phyloP scores from a whole-genome alignment of 345 rosid species.

The Arabis alpina region DNA sequence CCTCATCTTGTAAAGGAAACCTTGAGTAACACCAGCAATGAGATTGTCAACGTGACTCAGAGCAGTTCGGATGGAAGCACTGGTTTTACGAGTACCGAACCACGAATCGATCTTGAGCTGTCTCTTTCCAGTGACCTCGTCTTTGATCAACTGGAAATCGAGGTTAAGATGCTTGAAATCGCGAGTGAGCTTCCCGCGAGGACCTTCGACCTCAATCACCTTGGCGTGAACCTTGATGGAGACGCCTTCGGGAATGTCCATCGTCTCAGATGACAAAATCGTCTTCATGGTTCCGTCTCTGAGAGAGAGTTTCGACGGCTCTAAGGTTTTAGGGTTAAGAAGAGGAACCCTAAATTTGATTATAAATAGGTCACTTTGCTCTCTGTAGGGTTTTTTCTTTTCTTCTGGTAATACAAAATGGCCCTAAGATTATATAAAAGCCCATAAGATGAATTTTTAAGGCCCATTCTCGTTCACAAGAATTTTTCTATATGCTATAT shows the following conservation, averaged over 20 bases:
- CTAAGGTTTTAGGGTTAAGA: background rate
- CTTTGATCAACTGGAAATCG: slow-evolving; percentile 61
- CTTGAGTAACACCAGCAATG: slow-evolving; percentile 70
- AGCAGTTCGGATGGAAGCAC: slow-evolving; percentile 69
- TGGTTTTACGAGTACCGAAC: slow-evolving; percentile 63
- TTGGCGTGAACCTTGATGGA: slow-evolving; percentile 58
- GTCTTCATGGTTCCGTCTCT: slow-evolving; percentile 51
- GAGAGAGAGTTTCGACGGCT: slow-evolving; percentile 5
- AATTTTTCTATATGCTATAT: no score
- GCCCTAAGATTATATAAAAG: background rate
- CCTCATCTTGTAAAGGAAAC: slow-evolving; percentile 84
- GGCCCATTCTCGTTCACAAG: background rate
- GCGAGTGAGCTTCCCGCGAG: slow-evolving; percentile 62
- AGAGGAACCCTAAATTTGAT: slow-evolving; percentile 9
- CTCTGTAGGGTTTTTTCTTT: background rate
- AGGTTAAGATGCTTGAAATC: slow-evolving; percentile 73
- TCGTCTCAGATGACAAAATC: slow-evolving; percentile 60
- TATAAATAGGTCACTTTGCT: slow-evolving; percentile 10
- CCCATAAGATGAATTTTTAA: background rate
- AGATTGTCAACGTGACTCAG: slow-evolving; percentile 75
- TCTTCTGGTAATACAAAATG: background rate
- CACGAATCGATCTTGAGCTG: slow-evolving; percentile 68
- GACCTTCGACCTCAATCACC: slow-evolving; percentile 63
- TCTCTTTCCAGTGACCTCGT: slow-evolving; percentile 52
- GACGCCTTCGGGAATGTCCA: slow-evolving; percentile 69